Base-by-base conservation (phyloP, 805 yeast genomes). In the Saturnispora zaruensis region DNA sequence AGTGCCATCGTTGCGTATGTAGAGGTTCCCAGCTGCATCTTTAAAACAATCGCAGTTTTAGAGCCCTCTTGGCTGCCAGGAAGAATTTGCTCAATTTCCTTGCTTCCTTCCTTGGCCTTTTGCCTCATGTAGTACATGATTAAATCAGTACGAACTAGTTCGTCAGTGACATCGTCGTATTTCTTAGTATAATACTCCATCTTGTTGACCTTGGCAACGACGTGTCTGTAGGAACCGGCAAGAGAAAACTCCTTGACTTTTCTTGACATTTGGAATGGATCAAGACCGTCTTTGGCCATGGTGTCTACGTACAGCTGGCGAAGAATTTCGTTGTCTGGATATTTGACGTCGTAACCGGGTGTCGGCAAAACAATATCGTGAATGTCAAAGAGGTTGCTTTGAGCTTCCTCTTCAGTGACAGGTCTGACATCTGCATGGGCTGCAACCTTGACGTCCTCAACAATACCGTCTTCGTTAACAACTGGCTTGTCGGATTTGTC, bases 1-100 rank as follows among this genome's bases (percentile, higher is more conserved):
- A 93, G 68, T 1, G 96, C 96, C 99, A 93, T 95, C 0, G 99
- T 93, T 1, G 99, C 99, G 65, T 93, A 93, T 6, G 95, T 82
- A 33, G 96, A 84, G 3, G 86, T 81, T 4, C 89, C 91, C 51
- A 93, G 72, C 60, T 81, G 84, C 74, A 93, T 73, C 57, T 77
- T 81, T 51, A 95, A 64, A 5, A 93, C 74, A 13, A 90, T 79
- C 0, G 96, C 97, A 0, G 73, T 70, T 51, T 76, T 79, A 2
- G 64, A 61, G 6, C 79, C 85, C 13, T 62, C 67, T 6, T 61
- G 58, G 13, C 57, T 49, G 6, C 69, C 67, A 2, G 57, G 61
- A 21, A 69, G 55, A 18, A 69, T 60, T 51, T 65, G 63, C n/a
- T 54, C 52, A 6, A 51, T 30, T 18, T 46, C 51, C 33, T 50